Conservation (phyloP, 495 filamentous ascomycete genomes). For the Endocarpon pusillum region DNA sequence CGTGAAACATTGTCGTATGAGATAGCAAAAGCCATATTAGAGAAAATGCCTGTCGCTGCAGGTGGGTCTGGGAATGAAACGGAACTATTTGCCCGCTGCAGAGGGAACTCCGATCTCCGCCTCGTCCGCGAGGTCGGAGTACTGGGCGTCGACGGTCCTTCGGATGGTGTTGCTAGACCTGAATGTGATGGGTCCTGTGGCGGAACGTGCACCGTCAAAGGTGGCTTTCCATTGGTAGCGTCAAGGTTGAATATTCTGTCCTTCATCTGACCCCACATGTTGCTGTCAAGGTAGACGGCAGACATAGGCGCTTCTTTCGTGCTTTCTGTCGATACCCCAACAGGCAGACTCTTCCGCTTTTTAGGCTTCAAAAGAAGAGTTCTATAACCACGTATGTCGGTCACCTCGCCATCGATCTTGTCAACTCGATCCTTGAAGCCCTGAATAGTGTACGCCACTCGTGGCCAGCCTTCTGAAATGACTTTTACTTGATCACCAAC, state of each 20-base stretch:
- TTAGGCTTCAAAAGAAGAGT: conserved; percentile 27
- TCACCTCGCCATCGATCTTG: conserved; percentile 22
- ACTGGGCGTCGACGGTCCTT: conserved; percentile 23
- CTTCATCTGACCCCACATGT: conserved; percentile 32
- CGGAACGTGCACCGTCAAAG: too few species aligned
- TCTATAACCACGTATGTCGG: conserved; percentile 29
- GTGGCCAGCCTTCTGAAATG: conserved; percentile 28
- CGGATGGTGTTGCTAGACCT: conserved; percentile 23
- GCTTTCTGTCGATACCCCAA: conserved; percentile 15
- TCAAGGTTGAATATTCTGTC: conserved; percentile 22
- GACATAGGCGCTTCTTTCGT: conserved; percentile 27
- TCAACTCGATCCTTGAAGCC: conserved; percentile 16
- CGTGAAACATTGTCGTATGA: conserved; percentile 43
- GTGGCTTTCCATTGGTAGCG: conserved; percentile 7
- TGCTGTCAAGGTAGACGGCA: conserved; percentile 31
- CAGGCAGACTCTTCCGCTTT: conserved; percentile 28
- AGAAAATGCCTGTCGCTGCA: conserved; percentile 33
- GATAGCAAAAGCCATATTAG: conserved; percentile 66
- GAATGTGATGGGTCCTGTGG: conserved; percentile 12
- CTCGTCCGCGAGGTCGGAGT: conserved; percentile 25
- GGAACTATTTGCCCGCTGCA: too few species aligned
- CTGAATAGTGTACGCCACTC: conserved; percentile 27
- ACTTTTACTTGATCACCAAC: conserved; percentile 35
- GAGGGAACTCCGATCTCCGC: too few species aligned
- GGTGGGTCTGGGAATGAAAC: conserved; percentile 1